Base-by-base conservation (phyloP, 345 rosid genomes). In the Pseudoturritis turrita region DNA sequence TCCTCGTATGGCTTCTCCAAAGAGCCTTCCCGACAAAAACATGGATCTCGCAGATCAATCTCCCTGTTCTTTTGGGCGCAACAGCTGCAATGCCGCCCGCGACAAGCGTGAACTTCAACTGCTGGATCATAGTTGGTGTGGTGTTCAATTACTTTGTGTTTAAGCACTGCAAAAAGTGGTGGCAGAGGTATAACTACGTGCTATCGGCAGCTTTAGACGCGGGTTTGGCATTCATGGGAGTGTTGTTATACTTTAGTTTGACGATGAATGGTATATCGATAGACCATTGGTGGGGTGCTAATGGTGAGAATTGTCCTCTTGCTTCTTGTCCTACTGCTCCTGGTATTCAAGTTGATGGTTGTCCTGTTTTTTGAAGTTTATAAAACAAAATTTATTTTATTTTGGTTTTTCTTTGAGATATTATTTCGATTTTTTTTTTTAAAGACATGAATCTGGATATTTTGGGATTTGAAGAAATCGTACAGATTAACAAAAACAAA, bases 161-260 rank as follows among this genome's bases (percentile, higher is more conserved):
- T 13, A 81, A 64, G 64, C 72, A 82, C 72, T 41, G 65, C 44
- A 85, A 85, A 52, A 29, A 1, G 23, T 87, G 87, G 91, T 85
- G 89, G 91, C 87, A 80, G 71, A 80, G 84, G 62, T 85, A 85
- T 76, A 87, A 83, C 15, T 85, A 87, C 36, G 86, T 87, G 57
- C 79, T 87, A 0, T 87, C 91, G 0, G 91, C 89, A 3, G 87
- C 86, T 1, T 37, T 87, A 17, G 87, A 85, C 36, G 89, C 89
- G 0, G 89, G 91, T 2, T 36, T 85, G 73, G 86, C 89, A 15
- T 85, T 83, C 84, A 81, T 85, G 83, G 87, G 83, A 17, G 85
- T 82, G 68, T 39, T 85, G 3, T 23, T 87, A 1, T 87, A 81
- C 73, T 85, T 85, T 75, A 68, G 74, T 7, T 61, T 87, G 75